phyloP scores from a whole-genome alignment of 768 basidiomycete species.

The Lactarius sp. region DNA sequence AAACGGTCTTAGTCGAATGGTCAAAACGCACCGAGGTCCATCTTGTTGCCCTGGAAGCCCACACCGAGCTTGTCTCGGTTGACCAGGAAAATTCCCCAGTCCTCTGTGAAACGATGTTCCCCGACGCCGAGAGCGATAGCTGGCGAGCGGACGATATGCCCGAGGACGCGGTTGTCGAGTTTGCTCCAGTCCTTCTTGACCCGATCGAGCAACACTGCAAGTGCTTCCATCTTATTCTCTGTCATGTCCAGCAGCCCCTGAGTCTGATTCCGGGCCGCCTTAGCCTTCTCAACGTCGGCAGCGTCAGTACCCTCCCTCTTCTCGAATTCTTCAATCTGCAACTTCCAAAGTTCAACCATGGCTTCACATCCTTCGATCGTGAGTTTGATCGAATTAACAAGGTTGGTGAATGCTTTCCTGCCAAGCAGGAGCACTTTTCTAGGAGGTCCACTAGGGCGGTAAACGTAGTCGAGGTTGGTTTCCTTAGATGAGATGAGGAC shows the following conservation, averaged over 20 bases:
- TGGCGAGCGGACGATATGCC: no score
- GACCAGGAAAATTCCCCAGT: no score
- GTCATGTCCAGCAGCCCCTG: no score
- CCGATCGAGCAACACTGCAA: constrained; percentile 22
- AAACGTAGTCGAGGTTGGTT: constrained; percentile 30
- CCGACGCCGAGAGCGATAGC: no score
- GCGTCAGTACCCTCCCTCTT: constrained; percentile 12
- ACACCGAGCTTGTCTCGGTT: no score
- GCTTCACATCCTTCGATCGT: constrained; percentile 27
- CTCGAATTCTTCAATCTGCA: constrained; percentile 27
- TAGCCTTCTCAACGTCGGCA: constrained; percentile 12
- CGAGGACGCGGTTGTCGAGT: no score
- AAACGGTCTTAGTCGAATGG: constrained; percentile 28
- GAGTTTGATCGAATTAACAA: constrained; percentile 31
- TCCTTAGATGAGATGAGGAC: no score
- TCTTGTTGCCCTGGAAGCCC: no score
- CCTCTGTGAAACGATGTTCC: no score
- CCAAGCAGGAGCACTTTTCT: constrained; percentile 35
- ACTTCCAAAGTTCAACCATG: constrained; percentile 26
- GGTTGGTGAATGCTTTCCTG: constrained; percentile 28
- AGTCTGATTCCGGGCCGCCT: constrained; percentile 3
- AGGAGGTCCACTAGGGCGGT: constrained; percentile 29
- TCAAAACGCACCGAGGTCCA: no score
- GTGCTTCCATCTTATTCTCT: constrained; percentile 26
- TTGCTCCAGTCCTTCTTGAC: no score